These are phyloP conservation scores for Immersiporthe knoxdaviesiana DNA, from an alignment of 2,329 filamentous ascomycete genomes.

Conservation along the genomic window DNA sequence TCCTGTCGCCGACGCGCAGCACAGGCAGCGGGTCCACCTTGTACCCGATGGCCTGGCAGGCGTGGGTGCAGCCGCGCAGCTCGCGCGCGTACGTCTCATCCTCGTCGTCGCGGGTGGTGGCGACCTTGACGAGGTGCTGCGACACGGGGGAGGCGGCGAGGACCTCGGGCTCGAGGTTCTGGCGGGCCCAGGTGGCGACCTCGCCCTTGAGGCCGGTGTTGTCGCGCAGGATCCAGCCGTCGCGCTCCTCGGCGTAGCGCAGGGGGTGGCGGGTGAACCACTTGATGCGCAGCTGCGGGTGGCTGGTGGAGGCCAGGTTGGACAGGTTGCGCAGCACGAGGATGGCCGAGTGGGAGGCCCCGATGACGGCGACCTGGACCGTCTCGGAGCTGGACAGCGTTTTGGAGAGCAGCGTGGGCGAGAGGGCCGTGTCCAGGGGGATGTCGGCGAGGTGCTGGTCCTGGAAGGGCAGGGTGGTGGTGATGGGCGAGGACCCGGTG, in stretches of 20 bases:
- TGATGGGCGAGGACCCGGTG: constrained; percentile 58
- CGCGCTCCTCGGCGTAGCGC: constrained; percentile 63
- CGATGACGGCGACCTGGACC: constrained; percentile 58
- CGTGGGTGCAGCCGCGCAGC: constrained; percentile 53
- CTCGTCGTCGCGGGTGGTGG: constrained; percentile 48
- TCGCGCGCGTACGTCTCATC: constrained; percentile 47
- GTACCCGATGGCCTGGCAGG: constrained; percentile 65
- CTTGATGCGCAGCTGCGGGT: constrained; percentile 57
- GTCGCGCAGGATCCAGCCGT: constrained; percentile 66
- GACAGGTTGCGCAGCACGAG: constrained; percentile 65
- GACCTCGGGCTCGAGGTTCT: constrained; percentile 58
- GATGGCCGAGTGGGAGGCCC: constrained; percentile 66
- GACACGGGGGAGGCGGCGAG: constrained; percentile 50
- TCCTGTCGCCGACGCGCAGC: constrained; percentile 42
- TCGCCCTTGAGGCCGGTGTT: constrained; percentile 68
- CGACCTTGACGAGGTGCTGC: constrained; percentile 50
- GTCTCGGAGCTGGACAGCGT: constrained; percentile 35
- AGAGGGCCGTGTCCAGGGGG: constrained; percentile 59
- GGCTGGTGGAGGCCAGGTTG: constrained; percentile 53
- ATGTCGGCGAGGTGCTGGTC: constrained; percentile 41
- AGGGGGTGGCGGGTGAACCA: constrained; percentile 66
- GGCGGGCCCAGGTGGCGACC: constrained; percentile 61
- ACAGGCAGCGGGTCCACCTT: constrained; percentile 52
- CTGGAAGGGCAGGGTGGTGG: constrained; percentile 46
- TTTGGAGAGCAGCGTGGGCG: constrained; percentile 51